Evolutionary conservation across 805 yeast species (phyloP).

Genomic region (Ogataea nitratoaversa): DNA sequence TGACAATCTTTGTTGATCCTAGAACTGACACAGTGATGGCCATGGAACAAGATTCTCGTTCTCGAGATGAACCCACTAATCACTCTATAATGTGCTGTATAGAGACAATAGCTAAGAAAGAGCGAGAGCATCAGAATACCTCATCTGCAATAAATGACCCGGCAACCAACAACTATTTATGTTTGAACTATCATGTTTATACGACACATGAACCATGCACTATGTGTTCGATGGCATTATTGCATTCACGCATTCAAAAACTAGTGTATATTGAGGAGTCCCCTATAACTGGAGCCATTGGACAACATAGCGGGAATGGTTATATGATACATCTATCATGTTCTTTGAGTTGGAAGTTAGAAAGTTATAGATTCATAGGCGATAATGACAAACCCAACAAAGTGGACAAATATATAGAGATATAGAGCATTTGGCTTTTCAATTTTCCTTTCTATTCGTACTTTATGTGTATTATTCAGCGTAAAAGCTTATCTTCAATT

Average conservation of each 20-base stretch:
- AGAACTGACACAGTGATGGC: slow-evolving; percentile 37
- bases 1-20: slow-evolving; percentile 64
- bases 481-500: slow-evolving; percentile 15
- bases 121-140: slow-evolving; percentile 36
- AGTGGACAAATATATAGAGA: slow-evolving; percentile 24
- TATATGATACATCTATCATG: slow-evolving; percentile 73
- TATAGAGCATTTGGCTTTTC: slow-evolving; percentile 3
- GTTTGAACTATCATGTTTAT: slow-evolving; percentile 72
- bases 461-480: neutral
- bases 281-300: slow-evolving; percentile 50
- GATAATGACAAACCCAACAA: slow-evolving; percentile 12
- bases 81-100: slow-evolving; percentile 80
- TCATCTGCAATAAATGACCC: slow-evolving; percentile 1
- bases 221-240: slow-evolving; percentile 95
- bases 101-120: slow-evolving; percentile 54
- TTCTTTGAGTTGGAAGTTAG: slow-evolving; percentile 82
- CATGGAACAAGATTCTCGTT: slow-evolving; percentile 37
- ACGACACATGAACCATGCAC: slow-evolving; percentile 95
- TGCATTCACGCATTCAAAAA: slow-evolving; percentile 79
- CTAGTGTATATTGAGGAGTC: slow-evolving; percentile 56
- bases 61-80: slow-evolving; percentile 45
- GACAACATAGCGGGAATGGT: slow-evolving; percentile 54
- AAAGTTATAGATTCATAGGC: slow-evolving; percentile 30
- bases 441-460: no score
- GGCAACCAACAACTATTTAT: slow-evolving; percentile 48